Conservation (phyloP, 495 filamentous ascomycete genomes). For the Trichoderma virens region DNA sequence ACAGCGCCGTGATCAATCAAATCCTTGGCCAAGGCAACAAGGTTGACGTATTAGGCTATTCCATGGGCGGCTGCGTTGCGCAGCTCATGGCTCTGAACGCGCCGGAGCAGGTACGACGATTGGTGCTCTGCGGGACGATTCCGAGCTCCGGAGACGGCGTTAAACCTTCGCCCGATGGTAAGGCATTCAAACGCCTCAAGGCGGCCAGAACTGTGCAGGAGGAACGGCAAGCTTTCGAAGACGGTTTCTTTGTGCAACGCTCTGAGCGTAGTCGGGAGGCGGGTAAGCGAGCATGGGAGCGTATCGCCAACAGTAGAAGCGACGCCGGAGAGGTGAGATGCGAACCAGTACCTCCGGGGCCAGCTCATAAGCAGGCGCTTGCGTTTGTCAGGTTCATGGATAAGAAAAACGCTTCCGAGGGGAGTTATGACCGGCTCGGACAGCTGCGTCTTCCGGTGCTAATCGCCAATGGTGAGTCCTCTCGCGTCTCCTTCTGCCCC, state of each 20-base stretch:
- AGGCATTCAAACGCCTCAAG: conserved; percentile 10
- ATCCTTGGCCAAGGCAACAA: neutral
- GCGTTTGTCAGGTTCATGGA: conserved; percentile 18
- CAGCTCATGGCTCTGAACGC: conserved; percentile 21
- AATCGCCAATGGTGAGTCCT: conserved; percentile 25
- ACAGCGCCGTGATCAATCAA: conserved; percentile 52
- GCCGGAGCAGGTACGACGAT: conserved; percentile 15
- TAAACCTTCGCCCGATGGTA: conserved; percentile 11
- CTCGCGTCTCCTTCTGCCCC: neutral
- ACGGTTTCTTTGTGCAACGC: conserved; percentile 15
- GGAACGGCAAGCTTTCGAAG: conserved; percentile 13
- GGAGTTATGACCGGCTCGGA: conserved; percentile 21
- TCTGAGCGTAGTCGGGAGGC: conserved; percentile 16
- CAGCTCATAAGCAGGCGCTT: conserved; percentile 17
- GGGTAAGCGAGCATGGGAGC: conserved; percentile 18
- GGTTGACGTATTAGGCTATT: conserved; percentile 34
- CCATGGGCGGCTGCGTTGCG: conserved; percentile 23
- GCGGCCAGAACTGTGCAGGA: conserved; percentile 13
- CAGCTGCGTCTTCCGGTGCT: conserved; percentile 27
- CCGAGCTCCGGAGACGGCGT: conserved; percentile 15
- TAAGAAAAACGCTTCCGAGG: conserved; percentile 15
- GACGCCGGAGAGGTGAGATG: conserved; percentile 9
- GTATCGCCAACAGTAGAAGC: conserved; percentile 13
- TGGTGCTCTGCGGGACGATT: conserved; percentile 22
- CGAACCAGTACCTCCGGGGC: conserved; percentile 18